Conservation (phyloP, 1,284 basidiomycete species). For the Rhodotorula sp. region DNA sequence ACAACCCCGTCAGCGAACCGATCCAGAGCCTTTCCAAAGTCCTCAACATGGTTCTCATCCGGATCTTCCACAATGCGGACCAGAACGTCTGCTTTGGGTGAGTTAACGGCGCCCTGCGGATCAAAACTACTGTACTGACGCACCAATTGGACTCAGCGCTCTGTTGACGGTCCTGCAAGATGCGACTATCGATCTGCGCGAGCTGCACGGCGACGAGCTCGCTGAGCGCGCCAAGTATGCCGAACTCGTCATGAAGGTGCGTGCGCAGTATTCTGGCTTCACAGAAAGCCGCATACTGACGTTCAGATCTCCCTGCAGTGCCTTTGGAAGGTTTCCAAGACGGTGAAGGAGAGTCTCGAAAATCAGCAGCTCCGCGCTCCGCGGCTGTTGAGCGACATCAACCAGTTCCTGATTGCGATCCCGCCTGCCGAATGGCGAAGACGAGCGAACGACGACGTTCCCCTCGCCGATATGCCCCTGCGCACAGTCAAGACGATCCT, state of each 20-base stretch:
- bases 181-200: conserved; percentile 80
- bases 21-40: conserved; percentile 70
- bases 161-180: conserved; percentile 80
- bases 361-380: conserved; percentile 78
- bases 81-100: conserved; percentile 89
- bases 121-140: too few relatives aligned
- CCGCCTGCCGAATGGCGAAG: conserved; percentile 95
- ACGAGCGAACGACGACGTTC: conserved; percentile 81
- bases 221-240: conserved; percentile 70
- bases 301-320: conserved; percentile 56
- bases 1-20: conserved; percentile 45
- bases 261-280: conserved; percentile 8
- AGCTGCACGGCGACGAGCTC: conserved; percentile 48
- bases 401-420: conserved; percentile 88
- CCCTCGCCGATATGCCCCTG: conserved; percentile 94
- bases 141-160: conserved; percentile 53
- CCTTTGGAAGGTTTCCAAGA: conserved; percentile 95
- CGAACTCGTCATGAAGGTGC: conserved; percentile 82
- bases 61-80: conserved; percentile 85
- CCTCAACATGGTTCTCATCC: conserved; percentile 96
- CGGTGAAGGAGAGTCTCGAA: conserved; percentile 84
- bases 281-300: neutral
- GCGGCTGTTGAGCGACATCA: conserved; percentile 87
- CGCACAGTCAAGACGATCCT: conserved; percentile 97
- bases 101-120: too few relatives aligned